Evolutionary conservation across 768 basidiomycete genomes (phyloP).

Genomic region (Serendipita sp.): DNA sequence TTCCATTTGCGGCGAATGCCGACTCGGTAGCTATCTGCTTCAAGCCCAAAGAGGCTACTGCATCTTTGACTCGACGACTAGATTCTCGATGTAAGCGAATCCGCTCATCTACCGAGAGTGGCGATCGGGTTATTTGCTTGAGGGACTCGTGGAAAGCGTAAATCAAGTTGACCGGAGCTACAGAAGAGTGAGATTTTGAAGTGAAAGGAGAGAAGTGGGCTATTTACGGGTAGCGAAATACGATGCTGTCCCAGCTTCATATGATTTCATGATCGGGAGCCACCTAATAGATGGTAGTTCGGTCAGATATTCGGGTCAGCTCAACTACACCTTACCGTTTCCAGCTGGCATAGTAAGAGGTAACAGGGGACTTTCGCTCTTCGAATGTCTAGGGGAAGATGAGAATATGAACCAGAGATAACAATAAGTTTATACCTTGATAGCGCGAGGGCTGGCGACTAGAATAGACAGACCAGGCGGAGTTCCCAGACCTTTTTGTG

Average conservation of each 20-base stretch:
- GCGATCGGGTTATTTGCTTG: slow-evolving; percentile 43
- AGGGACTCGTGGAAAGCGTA: slow-evolving; percentile 83
- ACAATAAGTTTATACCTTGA: slow-evolving; percentile 32
- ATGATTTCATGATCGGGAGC: slow-evolving; percentile 88
- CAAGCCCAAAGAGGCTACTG: slow-evolving; percentile 51
- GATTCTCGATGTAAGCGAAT: slow-evolving; percentile 60
- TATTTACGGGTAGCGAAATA: slow-evolving; percentile 76
- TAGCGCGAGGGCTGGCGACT: slow-evolving; percentile 62
- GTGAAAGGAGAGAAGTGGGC: slow-evolving; percentile 7
- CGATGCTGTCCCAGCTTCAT: slow-evolving; percentile 62
- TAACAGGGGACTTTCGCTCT: slow-evolving; percentile 43
- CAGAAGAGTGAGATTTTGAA: slow-evolving; percentile 8
- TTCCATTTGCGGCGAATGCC: slow-evolving; percentile 70
- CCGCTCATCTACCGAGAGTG: slow-evolving; percentile 58
- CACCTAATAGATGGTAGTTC: slow-evolving; percentile 33
- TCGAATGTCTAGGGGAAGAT: slow-evolving; percentile 34
- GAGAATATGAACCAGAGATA: neutral
- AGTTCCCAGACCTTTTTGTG: slow-evolving; percentile 83
- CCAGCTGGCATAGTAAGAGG: slow-evolving; percentile 83
- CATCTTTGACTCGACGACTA: slow-evolving; percentile 51
- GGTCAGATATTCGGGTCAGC: neutral
- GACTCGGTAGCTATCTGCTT: slow-evolving; percentile 43
- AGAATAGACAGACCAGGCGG: slow-evolving; percentile 89
- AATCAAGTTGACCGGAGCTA: slow-evolving; percentile 77
- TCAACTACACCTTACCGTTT: slow-evolving; percentile 35